Conservation (phyloP, 441 rosid genomes). For the Gossypium lobatum region DNA sequence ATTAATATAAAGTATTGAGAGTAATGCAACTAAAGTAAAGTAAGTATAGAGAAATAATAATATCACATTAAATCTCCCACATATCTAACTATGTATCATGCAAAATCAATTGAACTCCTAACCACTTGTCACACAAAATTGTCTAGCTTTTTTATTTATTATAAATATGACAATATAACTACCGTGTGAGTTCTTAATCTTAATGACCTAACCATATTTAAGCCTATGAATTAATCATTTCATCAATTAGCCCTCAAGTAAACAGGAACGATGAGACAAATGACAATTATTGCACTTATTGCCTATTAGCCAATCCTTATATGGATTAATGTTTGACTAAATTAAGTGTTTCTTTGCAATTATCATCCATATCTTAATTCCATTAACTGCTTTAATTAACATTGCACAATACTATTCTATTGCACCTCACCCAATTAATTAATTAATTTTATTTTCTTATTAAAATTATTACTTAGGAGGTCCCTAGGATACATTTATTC, state of each 20-base stretch:
- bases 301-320: neutral
- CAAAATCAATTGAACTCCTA: constrained; percentile 7
- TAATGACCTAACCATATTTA: neutral
- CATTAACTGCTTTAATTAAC: neutral
- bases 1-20: neutral
- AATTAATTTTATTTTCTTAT: neutral
- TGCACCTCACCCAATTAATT: neutral
- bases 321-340: neutral
- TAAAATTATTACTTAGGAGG: too few species aligned
- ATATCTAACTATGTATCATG: constrained; percentile 6
- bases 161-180: neutral
- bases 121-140: neutral
- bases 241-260: neutral
- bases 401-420: neutral
- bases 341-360: neutral
- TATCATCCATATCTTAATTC: neutral
- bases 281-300: neutral
- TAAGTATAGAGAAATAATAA: neutral
- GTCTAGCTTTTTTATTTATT: neutral
- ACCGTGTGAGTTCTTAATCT: neutral
- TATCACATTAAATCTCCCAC: neutral
- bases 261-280: neutral
- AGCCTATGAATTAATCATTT: neutral
- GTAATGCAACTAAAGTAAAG: neutral
- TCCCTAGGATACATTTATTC: too few species aligned